Conservation (phyloP, 345 rosid genomes). For the Eucalyptus sp. region DNA sequence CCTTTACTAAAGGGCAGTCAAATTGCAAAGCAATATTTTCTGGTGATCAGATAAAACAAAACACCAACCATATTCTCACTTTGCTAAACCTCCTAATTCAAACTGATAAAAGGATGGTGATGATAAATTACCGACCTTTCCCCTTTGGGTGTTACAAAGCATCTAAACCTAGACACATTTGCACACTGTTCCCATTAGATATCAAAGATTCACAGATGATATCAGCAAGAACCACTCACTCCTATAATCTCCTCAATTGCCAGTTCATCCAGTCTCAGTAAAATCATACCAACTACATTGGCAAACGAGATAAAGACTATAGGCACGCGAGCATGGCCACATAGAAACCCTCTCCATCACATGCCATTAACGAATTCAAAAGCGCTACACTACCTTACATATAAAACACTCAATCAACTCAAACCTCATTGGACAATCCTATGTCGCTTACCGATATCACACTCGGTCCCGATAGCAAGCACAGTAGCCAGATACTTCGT, state of each 20-base stretch:
- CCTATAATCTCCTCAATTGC: background rate
- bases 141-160: background rate
- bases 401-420: background rate
- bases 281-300: background rate
- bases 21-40: background rate
- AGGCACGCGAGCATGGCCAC: background rate
- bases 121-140: background rate
- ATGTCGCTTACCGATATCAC: constrained; percentile 59
- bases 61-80: background rate
- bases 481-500: constrained; percentile 85
- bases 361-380: background rate
- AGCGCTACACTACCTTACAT: background rate
- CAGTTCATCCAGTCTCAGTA: background rate
- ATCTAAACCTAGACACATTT: background rate
- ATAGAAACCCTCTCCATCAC: background rate
- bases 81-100: background rate
- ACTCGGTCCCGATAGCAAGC: constrained; percentile 82
- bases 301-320: background rate
- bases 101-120: background rate
- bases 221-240: background rate
- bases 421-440: background rate
- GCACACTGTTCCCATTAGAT: background rate
- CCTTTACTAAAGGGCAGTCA: background rate
- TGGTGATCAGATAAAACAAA: background rate
- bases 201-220: background rate